A percentile compares a stretch with the other conserved stretches of the same genome.
These are phyloP conservation scores for Colletotrichum lentis DNA, from an alignment of 2,329 filamentous ascomycete species.

Conservation along the genomic window DNA sequence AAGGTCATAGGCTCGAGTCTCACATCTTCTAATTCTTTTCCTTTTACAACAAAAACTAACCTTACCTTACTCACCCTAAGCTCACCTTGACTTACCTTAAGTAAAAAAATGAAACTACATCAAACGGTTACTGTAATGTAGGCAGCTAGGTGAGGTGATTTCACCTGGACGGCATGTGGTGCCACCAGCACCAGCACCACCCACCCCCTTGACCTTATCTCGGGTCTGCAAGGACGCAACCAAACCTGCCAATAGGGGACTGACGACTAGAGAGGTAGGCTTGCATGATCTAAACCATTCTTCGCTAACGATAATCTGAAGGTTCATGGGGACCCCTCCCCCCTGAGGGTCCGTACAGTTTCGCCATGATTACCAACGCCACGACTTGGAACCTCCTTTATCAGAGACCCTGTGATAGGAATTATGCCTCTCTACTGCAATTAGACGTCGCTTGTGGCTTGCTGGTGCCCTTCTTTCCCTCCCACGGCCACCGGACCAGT, in stretches of 20 bases:
- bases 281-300: slow-evolving; percentile 1
- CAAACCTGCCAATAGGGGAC: slow-evolving; percentile 17
- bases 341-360: neutral
- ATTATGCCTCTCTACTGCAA: slow-evolving; percentile 3
- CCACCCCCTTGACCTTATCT: slow-evolving; percentile 22
- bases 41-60: too few relatives aligned
- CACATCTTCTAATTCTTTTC: too few relatives aligned
- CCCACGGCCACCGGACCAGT: neutral
- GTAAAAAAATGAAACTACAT: too few relatives aligned
- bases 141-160: too few relatives aligned
- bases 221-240: slow-evolving; percentile 6
- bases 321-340: neutral
- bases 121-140: too few relatives aligned
- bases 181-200: slow-evolving; percentile 26
- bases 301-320: slow-evolving; percentile 18
- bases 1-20: too few relatives aligned
- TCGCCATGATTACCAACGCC: slow-evolving; percentile 3
- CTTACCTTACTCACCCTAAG: too few relatives aligned
- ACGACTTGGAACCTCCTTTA: neutral
- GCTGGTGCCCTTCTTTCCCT: neutral
- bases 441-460: neutral
- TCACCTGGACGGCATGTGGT: too few relatives aligned
- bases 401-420: neutral
- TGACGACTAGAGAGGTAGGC: neutral
- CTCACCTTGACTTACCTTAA: too few relatives aligned